Base-by-base conservation (phyloP, 495 filamentous ascomycete genomes). In the Talaromyces stipitatus region DNA sequence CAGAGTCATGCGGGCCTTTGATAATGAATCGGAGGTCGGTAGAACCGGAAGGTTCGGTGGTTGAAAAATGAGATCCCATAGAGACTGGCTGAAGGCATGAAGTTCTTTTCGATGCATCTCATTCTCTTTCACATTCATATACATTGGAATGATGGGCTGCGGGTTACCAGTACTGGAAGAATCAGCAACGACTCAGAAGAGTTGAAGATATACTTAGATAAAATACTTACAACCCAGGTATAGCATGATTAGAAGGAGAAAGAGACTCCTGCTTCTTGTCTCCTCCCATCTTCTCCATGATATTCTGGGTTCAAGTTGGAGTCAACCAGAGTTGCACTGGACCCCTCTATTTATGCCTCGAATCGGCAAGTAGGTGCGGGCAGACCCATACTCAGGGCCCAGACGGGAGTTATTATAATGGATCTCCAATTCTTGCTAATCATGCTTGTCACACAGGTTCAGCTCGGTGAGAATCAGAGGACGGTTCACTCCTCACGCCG, bases 1-100 rank as follows among this genome's bases (percentile, higher is more conserved):
- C n/a, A 81, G 66, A 33, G 70, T 72, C 36, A 61, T 62, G 56
- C 71, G 65, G n/a, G 73, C 75, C 28, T 61, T 64, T 14, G 63
- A 59, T 20, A 78, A 51, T 24, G 54, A 55, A 43, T 72, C 60
- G 14, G 65, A 47, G 47, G 58, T 68, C 8, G 74, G 74, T 12
- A 78, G 60, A 26, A 78, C 65, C 9, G 64, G 60, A 9, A 69
- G 64, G 20, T 65, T 60, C 66, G 67, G 69, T 27, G 65, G 61
- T 11, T 45, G 43, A 29, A 73, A 66, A 20, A 71, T 63, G 11
- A 65, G 59, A 27, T 69, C 60, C 73, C 73, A 76, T 26, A 78
- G 18, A 18, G 18, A 23, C 14, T 55, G 54, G 20, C 36, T 41
- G 27, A 55, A 16, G 3, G 8, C 22, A 23, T 43, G 7, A 6